phyloP scores from a whole-genome alignment of 768 basidiomycete genomes.

The Mycena vulgaris region DNA sequence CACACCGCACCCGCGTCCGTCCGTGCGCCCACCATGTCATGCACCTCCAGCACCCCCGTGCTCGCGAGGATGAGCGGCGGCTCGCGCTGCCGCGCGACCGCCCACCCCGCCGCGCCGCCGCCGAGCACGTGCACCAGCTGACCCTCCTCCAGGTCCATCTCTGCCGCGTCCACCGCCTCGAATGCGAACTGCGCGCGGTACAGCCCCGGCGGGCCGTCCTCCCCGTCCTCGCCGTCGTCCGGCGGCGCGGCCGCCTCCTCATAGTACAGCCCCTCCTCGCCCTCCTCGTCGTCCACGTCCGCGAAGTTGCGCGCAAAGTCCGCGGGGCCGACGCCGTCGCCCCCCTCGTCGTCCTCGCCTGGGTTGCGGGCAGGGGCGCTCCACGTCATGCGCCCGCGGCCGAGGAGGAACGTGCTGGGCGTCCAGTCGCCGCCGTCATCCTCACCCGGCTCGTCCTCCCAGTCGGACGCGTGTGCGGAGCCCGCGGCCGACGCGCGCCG shows the following conservation, averaged over 20 bases:
- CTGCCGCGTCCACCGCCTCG: slow-evolving; percentile 84
- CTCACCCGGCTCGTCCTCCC: slow-evolving; percentile 1
- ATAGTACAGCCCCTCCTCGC: slow-evolving; percentile 46
- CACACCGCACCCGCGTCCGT: slow-evolving; percentile 29
- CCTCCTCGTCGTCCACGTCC: slow-evolving; percentile 42
- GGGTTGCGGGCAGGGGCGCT: slow-evolving; percentile 30
- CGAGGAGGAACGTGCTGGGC: slow-evolving; percentile 30
- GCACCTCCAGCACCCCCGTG: slow-evolving; percentile 23
- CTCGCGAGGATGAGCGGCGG: slow-evolving; percentile 22
- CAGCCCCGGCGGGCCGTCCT: slow-evolving; percentile 70
- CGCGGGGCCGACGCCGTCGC: slow-evolving; percentile 24
- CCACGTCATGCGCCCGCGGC: slow-evolving; percentile 16
- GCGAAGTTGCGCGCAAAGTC: slow-evolving; percentile 38
- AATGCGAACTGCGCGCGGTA: slow-evolving; percentile 88
- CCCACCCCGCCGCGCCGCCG: slow-evolving; percentile 27
- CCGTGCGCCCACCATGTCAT: slow-evolving; percentile 22
- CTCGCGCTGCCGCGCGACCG: slow-evolving; percentile 23
- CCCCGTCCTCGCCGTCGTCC: slow-evolving; percentile 48
- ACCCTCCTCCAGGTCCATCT: slow-evolving; percentile 86
- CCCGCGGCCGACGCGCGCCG: slow-evolving; percentile 18
- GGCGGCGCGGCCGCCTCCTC: slow-evolving; percentile 57
- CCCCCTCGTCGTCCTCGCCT: slow-evolving; percentile 30
- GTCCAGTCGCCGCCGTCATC: slow-evolving; percentile 36
- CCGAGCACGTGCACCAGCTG: slow-evolving; percentile 81
- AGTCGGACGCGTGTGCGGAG: neutral